Evolutionary conservation across 441 rosid species (phyloP).

Genomic region (Erodium moschatum): DNA sequence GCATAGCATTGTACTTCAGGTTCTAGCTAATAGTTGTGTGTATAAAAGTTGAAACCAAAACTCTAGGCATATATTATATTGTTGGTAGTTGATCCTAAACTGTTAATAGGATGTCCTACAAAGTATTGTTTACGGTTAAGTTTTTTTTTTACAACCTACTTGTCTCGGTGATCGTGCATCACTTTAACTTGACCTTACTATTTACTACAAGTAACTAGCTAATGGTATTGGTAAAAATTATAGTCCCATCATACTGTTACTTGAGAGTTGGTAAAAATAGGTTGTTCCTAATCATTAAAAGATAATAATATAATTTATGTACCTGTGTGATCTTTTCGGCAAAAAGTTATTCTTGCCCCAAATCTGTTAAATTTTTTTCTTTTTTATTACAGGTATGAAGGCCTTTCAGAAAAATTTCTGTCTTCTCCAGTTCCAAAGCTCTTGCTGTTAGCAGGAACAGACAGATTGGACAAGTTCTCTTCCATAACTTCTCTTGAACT

Average conservation of each 20-base stretch:
- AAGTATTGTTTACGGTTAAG: too few species aligned
- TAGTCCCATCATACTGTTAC: too few species aligned
- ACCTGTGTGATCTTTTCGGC: too few species aligned
- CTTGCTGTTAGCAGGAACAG: slow-evolving; percentile 82
- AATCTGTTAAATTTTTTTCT: background rate
- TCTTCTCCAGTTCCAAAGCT: slow-evolving; percentile 79
- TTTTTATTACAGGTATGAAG: slow-evolving; percentile 67
- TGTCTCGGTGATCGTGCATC: too few species aligned
- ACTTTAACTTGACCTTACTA: too few species aligned
- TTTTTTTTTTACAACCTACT: too few species aligned
- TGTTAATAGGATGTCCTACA: too few species aligned
- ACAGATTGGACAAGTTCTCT: slow-evolving; percentile 72
- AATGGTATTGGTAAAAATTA: too few species aligned
- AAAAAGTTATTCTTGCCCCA: too few species aligned
- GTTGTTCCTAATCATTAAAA: background rate
- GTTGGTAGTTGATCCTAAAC: too few species aligned
- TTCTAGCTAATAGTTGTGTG: slow-evolving; percentile 5
- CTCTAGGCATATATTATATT: slow-evolving; percentile 8
- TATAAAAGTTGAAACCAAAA: background rate
- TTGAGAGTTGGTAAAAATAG: background rate
- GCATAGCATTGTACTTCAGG: background rate
- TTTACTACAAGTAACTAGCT: too few species aligned
- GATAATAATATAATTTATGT: background rate
- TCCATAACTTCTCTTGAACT: slow-evolving; percentile 7
- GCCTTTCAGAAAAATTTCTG: slow-evolving; percentile 82